These are phyloP conservation scores for Barnettozyma californica DNA, from an alignment of 805 yeast genomes.

Conservation along the genomic window DNA sequence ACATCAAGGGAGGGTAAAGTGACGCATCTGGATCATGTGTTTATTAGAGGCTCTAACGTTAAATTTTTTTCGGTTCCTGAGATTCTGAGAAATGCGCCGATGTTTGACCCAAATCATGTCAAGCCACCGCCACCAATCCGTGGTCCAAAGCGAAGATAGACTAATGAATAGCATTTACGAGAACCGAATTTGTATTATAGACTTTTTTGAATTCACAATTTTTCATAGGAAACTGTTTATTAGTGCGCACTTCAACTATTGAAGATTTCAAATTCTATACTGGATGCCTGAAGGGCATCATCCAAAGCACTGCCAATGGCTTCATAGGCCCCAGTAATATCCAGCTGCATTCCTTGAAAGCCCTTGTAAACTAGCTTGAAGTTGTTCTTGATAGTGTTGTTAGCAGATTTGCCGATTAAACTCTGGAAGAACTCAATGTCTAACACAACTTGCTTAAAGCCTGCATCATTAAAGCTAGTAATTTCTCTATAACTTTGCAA, in stretches of 20 bases:
- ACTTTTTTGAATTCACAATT: not conserved
- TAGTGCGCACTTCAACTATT: constrained; percentile 5
- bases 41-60: constrained; percentile 87
- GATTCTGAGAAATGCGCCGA: constrained; percentile 80
- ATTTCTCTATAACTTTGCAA: constrained; percentile 37
- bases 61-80: constrained; percentile 86
- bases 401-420: constrained; percentile 19
- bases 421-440: constrained; percentile 49
- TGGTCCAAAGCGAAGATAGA: constrained; percentile 42
- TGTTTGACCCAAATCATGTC: constrained; percentile 57
- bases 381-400: constrained; percentile 10
- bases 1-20: constrained; percentile 75
- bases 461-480: constrained; percentile 41
- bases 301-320: constrained; percentile 15
- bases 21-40: constrained; percentile 75
- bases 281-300: constrained; percentile 16
- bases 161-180: not conserved
- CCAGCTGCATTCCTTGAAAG: constrained; percentile 5
- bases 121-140: constrained; percentile 71
- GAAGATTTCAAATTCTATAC: constrained; percentile 21
- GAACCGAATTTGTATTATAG: not conserved
- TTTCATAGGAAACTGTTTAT: not conserved
- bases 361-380: constrained; percentile 21
- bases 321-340: constrained; percentile 11
- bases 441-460: constrained; percentile 45